phyloP scores from a whole-genome alignment of 192 early-diverging fungal species.

The Backusella liffmaniae region DNA sequence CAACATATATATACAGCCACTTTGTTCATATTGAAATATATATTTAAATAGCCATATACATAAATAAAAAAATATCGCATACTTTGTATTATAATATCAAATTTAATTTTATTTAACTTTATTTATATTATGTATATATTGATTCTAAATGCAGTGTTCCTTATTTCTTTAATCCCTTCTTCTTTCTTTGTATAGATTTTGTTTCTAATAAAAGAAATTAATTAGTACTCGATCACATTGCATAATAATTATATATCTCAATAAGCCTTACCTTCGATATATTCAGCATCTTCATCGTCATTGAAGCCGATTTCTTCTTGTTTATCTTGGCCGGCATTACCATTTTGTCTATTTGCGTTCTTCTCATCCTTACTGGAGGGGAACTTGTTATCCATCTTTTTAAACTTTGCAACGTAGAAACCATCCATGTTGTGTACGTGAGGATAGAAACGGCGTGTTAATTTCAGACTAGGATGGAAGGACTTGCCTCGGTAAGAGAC shows the following conservation, averaged over 20 bases:
- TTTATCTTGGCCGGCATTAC: constrained; percentile 28
- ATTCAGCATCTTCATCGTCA: constrained; percentile 58
- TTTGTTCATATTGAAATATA: background rate
- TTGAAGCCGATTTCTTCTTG: constrained; percentile 47
- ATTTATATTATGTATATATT: constrained; percentile 2
- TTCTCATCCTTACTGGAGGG: constrained; percentile 44
- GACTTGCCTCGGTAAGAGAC: constrained; percentile 77
- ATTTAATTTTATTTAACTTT: constrained; percentile 3
- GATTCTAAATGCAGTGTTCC: background rate
- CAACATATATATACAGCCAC: background rate
- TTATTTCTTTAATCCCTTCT: constrained; percentile 18
- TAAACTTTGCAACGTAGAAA: constrained; percentile 98
- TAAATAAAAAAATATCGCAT: background rate
- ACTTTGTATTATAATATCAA: constrained; percentile 5
- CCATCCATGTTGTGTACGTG: constrained; percentile 99
- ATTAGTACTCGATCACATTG: background rate
- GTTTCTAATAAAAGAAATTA: constrained; percentile 6
- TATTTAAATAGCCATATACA: background rate
- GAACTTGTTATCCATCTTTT: constrained; percentile 90
- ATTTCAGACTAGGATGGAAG: constrained; percentile 80
- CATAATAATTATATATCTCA: background rate
- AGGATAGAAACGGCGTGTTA: constrained; percentile 92
- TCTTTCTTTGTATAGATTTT: constrained; percentile 13
- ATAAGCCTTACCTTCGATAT: constrained; percentile 44
- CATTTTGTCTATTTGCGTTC: constrained; percentile 39